These are phyloP conservation scores for Phytophthora lateralis DNA, from an alignment of 352 stramenopile genomes.

Conservation along the genomic window DNA sequence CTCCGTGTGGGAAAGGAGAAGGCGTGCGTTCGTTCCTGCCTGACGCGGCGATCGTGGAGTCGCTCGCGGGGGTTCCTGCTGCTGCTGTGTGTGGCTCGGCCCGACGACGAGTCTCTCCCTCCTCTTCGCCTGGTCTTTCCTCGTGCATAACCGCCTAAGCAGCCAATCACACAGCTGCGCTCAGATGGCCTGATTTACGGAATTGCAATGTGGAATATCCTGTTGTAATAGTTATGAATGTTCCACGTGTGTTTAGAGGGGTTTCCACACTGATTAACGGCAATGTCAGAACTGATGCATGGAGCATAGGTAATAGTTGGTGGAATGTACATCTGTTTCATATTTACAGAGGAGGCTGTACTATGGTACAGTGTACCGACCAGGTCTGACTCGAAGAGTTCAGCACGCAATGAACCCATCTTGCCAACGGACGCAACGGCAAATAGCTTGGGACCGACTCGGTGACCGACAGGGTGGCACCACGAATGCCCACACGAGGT, in stretches of 20 bases:
- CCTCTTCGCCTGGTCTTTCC: constrained; percentile 23
- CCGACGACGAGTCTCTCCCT: constrained; percentile 30
- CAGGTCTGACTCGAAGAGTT: constrained; percentile 7
- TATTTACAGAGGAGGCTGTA: neutral
- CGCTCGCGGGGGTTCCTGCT: constrained; percentile 6
- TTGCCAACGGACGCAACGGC: neutral
- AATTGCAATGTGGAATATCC: neutral
- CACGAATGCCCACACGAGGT: too few relatives aligned
- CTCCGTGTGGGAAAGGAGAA: constrained; percentile 1
- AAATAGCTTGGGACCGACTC: neutral
- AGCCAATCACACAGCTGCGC: constrained; percentile 30
- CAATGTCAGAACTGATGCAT: neutral
- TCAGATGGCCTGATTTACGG: constrained; percentile 7
- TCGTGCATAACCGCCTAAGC: constrained; percentile 21
- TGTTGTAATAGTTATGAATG: neutral
- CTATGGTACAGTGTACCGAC: neutral
- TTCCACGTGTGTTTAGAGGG: too few relatives aligned
- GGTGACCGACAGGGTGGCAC: too few relatives aligned
- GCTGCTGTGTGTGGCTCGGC: neutral
- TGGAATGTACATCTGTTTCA: neutral
- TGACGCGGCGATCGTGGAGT: constrained; percentile 26
- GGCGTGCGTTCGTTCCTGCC: neutral
- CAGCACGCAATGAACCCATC: constrained; percentile 12
- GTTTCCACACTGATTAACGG: too few relatives aligned
- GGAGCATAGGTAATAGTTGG: neutral